These are phyloP conservation scores for Raphidocelis subcapitata DNA, from an alignment of 139 green algal species.

Conservation along the genomic window DNA sequence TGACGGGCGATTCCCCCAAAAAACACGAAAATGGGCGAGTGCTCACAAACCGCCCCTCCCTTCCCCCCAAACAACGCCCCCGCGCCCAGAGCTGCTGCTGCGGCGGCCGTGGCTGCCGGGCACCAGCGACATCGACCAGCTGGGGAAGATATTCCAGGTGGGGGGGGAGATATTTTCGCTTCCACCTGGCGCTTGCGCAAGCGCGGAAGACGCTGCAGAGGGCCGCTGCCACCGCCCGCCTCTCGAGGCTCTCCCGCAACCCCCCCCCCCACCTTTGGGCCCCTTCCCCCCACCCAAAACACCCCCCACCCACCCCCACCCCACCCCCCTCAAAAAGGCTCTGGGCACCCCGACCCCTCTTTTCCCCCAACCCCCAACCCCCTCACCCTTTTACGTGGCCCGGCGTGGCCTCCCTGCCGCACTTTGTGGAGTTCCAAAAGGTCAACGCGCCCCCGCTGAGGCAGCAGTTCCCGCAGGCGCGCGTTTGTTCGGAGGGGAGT, in stretches of 20 bases:
- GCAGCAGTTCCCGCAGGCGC: slow-evolving; percentile 21
- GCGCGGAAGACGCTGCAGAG: too few relatives aligned
- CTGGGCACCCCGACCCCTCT: not conserved
- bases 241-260: not conserved
- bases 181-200: too few relatives aligned
- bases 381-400: not conserved
- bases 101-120: slow-evolving; percentile 78
- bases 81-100: slow-evolving; percentile 67
- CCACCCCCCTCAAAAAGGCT: too few relatives aligned
- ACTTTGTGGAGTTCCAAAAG: slow-evolving; percentile 59
- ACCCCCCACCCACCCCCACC: too few relatives aligned
- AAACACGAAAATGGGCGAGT: too few relatives aligned
- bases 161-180: slow-evolving; percentile 5
- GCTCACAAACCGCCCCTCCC: not conserved
- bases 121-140: slow-evolving; percentile 77
- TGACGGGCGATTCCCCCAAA: too few relatives aligned
- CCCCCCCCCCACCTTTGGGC: too few relatives aligned
- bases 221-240: not conserved
- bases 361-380: too few relatives aligned
- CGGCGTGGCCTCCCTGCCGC: slow-evolving; percentile 42
- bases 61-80: not conserved
- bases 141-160: slow-evolving; percentile 81
- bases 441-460: slow-evolving; percentile 40
- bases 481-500: too few relatives aligned
- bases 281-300: not conserved